Conservation (phyloP, 1,284 basidiomycete genomes). For the Cryptococcus deneoformans region DNA sequence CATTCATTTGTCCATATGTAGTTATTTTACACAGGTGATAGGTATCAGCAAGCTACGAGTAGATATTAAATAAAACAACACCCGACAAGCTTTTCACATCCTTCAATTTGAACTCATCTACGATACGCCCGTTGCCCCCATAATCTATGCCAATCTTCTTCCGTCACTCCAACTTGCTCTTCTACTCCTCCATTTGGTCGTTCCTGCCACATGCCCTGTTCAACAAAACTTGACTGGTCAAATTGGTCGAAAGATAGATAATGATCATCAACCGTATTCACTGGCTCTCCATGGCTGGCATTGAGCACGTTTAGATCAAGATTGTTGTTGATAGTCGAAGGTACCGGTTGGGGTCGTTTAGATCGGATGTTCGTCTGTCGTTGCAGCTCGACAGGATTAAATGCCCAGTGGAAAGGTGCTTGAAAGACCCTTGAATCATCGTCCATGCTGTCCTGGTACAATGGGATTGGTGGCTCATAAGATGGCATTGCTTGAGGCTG, state of each 20-base stretch:
- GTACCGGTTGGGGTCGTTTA: not conserved
- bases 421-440: not conserved
- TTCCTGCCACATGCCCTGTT: not conserved
- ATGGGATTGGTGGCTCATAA: not conserved
- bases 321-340: not conserved
- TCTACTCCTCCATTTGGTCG: not conserved
- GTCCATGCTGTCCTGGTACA: not conserved
- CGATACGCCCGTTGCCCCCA: not conserved
- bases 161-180: not conserved
- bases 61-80: no score
- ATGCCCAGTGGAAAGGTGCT: not conserved
- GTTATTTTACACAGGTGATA: no score
- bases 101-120: no score
- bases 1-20: no score
- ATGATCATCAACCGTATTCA: not conserved
- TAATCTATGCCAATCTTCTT: constrained; percentile 6
- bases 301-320: not conserved
- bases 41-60: no score
- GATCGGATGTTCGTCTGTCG: not conserved
- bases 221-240: not conserved
- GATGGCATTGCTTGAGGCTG: not conserved
- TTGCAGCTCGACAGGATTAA: not conserved
- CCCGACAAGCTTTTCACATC: no score
- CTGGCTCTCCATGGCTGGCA: not conserved
- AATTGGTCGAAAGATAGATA: not conserved